Conservation (phyloP, 441 rosid genomes). For the Melastoma candidum region DNA sequence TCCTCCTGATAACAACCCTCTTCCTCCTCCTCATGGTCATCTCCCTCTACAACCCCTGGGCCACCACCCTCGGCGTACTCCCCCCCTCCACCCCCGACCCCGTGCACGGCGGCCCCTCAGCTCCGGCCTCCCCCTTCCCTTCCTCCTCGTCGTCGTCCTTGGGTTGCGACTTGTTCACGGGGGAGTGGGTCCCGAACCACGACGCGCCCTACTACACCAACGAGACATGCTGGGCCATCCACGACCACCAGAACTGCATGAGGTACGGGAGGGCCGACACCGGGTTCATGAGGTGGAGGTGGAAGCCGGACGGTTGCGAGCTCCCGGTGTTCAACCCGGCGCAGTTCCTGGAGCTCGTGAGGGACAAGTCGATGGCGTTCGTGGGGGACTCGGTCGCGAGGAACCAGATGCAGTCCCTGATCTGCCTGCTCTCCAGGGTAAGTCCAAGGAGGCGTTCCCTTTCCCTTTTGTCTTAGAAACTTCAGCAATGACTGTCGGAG, state of each 20-base stretch:
- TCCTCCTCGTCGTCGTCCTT: neutral
- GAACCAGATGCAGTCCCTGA: constrained; percentile 75
- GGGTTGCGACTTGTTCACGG: constrained; percentile 53
- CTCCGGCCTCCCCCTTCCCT: constrained; percentile 13
- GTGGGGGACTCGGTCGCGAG: constrained; percentile 61
- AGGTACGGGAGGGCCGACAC: constrained; percentile 52
- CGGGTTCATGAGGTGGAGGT: constrained; percentile 48
- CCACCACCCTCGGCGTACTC: no score
- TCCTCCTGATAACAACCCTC: constrained; percentile 23
- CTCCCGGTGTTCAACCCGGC: constrained; percentile 46
- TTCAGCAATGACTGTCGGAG: no score
- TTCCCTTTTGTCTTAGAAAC: no score
- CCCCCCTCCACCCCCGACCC: constrained; percentile 2
- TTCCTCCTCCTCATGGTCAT: constrained; percentile 34
- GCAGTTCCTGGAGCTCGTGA: constrained; percentile 42
- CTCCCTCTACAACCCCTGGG: constrained; percentile 38
- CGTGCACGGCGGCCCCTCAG: neutral
- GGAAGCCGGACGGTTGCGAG: constrained; percentile 53
- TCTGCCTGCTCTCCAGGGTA: constrained; percentile 76
- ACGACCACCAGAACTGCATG: constrained; percentile 65
- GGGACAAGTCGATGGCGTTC: constrained; percentile 54
- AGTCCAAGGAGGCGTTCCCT: constrained; percentile 57
- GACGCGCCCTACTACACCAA: constrained; percentile 59
- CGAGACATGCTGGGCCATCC: constrained; percentile 61
- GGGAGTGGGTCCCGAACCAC: constrained; percentile 52